Evolutionary conservation across 2,329 filamentous ascomycete genomes (phyloP), one percentile per base, ranked within the genome.

Genomic region (Curvularia hawaiiensis): DNA sequence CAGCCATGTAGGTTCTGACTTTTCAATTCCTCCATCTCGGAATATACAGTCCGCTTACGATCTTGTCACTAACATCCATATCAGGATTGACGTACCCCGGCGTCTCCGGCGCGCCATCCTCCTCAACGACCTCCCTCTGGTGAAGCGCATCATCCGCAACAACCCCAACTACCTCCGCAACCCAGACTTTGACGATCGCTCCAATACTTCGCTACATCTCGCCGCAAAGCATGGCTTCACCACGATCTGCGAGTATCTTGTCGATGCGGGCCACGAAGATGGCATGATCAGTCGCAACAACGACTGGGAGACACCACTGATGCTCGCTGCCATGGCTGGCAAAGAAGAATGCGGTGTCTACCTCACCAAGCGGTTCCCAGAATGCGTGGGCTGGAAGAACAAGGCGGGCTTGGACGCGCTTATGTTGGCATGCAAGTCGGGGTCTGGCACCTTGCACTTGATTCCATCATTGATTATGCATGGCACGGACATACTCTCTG

Each of bases 191-290:
- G 85, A 86, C 4, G 83, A 87, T 60, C 87, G 91, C 64, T 90
- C 89, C 74, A 95, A 96, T 79, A 94, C 91, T 2, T 92, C 87
- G 62, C 83, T 97, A 39, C 92, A 96, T 75, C 83, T 96, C 2
- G 90, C 92, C 43, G 90, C 90, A 11, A 85, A 85, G 8, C 82
- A 92, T 55, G 92, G 91, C 51, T 85, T 89, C 71, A 80, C 86
- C 8, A 79, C 87, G 46, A 88, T 95, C 66, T 88, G 86, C 72
- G 83, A 85, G 65, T 83, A 88, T 52, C 85, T 97, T 28, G 82
- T 96, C 60, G 80, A 84, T n/a, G 82, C 85, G 5, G 90, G 89
- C 55, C 92, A 96, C 74, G 91, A 96, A 75, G 74, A 80, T n/a
- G 83, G 83, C 43, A 86, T 87, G 49, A 86, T 92, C 30, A 89